Base-by-base conservation (phyloP, 2,329 filamentous ascomycete species). In the Colletotrichum truncatum region DNA sequence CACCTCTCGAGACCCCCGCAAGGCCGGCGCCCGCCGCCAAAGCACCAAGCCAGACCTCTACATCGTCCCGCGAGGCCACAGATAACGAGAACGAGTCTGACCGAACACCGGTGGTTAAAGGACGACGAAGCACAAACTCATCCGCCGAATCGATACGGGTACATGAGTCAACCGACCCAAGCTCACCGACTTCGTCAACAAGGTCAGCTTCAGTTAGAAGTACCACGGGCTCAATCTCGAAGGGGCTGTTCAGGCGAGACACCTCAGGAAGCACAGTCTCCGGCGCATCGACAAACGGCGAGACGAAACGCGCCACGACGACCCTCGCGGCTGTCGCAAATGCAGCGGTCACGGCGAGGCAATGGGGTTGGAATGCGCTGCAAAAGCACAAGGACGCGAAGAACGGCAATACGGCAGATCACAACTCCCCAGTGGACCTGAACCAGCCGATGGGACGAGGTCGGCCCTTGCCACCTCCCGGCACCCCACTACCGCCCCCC, bases 401-500 rank as follows among this genome's bases (percentile, higher is more conserved):
- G 48, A 76, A 67, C 38, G 66, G 67, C 6, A 54, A 56, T 10
- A 18, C 34, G 32, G 26, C 39, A 7, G 70, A 72, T n/a, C 34
- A 25, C 10, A 67, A 70, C 18, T 62, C 73, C 25, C 67, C 70
- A 14, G 46, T 87, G 66, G 76, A 88, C 78, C 69, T 86, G 64
- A 78, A 76, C 68, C 87, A 93, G 70, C 93, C 93, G 2, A 93
- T 97, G 81, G 94, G 94, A 1, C 87, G 93, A 38, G 93, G 93
- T 0, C 90, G 91, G 70, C 93, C 93, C 1, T 81, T 97, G 16
- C 93, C 93, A 48, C 93, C 93, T 8, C 92, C 91, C 3, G 94
- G 93, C 2, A 89, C 86, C 45, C 93, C 94, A 4, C 83, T 97
- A 1, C 93, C 94, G 2, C 87, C 83, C 41, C 91, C 90, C 1